Evolutionary conservation across 2,329 filamentous ascomycete species (phyloP).

Genomic region (Cadophora malorum): DNA sequence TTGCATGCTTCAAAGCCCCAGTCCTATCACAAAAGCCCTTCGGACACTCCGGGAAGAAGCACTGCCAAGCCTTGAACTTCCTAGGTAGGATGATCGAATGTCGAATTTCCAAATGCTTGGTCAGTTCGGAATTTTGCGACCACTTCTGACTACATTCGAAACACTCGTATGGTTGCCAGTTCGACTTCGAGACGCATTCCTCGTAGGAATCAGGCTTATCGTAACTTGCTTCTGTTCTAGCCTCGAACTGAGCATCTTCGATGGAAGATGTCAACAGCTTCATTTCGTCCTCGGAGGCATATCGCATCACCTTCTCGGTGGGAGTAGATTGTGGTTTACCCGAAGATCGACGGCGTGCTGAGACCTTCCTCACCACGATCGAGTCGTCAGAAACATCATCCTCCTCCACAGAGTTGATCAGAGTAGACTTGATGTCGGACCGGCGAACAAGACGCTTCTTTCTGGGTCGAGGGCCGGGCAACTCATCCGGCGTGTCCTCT

Average conservation of each 20-base stretch:
- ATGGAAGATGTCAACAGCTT: neutral
- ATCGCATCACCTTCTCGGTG: neutral
- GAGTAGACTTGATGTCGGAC: neutral
- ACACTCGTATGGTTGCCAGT: conserved; percentile 4
- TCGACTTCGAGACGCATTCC: neutral
- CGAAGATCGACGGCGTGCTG: no score
- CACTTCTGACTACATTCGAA: neutral
- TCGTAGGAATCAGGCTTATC: neutral
- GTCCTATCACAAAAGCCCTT: neutral
- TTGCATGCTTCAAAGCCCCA: neutral
- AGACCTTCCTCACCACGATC: neutral
- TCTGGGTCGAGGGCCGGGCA: neutral
- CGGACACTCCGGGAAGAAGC: conserved; percentile 1
- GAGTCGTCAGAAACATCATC: neutral
- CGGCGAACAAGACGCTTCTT: neutral
- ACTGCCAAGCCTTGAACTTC: conserved; percentile 6
- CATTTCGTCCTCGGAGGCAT: conserved; percentile 1
- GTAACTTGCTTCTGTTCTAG: neutral
- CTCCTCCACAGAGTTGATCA: neutral
- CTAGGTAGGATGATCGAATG: neutral
- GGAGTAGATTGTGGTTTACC: no score
- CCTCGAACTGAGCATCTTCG: neutral
- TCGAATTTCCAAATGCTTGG: neutral
- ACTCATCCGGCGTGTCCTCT: neutral
- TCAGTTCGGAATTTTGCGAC: neutral